A percentile compares a stretch with the other conserved stretches of the same genome.
These are phyloP conservation scores for Colletotrichum euphorbiae DNA, from an alignment of 2,329 filamentous ascomycete genomes.

Conservation along the genomic window DNA sequence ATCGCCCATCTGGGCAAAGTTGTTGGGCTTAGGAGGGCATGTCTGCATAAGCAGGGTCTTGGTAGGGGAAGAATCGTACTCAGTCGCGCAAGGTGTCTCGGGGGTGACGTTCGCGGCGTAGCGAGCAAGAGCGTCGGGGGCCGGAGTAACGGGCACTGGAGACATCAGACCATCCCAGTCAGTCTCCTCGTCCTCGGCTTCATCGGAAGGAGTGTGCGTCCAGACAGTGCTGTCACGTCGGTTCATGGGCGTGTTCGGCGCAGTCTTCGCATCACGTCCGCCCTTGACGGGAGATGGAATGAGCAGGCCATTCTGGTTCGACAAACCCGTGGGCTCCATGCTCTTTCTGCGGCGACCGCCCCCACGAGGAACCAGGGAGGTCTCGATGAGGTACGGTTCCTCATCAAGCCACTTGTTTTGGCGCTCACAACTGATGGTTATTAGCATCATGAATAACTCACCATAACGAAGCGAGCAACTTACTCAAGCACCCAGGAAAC, in stretches of 20 bases:
- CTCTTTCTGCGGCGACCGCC: slow-evolving; percentile 80
- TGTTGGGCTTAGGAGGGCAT: slow-evolving; percentile 63
- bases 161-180: slow-evolving; percentile 61
- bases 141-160: slow-evolving; percentile 69
- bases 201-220: slow-evolving; percentile 65
- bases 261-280: slow-evolving; percentile 47
- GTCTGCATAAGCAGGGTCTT: slow-evolving; percentile 61
- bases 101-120: slow-evolving; percentile 63
- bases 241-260: slow-evolving; percentile 61
- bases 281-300: slow-evolving; percentile 56
- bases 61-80: slow-evolving; percentile 50
- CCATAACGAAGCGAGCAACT: slow-evolving; percentile 52
- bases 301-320: slow-evolving; percentile 75
- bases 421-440: slow-evolving; percentile 72
- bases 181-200: slow-evolving; percentile 52
- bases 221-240: slow-evolving; percentile 67
- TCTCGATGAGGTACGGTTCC: slow-evolving; percentile 75
- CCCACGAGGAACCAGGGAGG: slow-evolving; percentile 74
- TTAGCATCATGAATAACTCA: neutral
- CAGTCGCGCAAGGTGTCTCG: slow-evolving; percentile 55
- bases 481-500: slow-evolving; percentile 91
- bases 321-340: slow-evolving; percentile 80
- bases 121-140: slow-evolving; percentile 64
- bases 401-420: slow-evolving; percentile 84
- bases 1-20: slow-evolving; percentile 54